Evolutionary conservation across 495 filamentous ascomycete species (phyloP), one percentile per base, ranked within the genome.

Genomic region (Podospora tetraspora): DNA sequence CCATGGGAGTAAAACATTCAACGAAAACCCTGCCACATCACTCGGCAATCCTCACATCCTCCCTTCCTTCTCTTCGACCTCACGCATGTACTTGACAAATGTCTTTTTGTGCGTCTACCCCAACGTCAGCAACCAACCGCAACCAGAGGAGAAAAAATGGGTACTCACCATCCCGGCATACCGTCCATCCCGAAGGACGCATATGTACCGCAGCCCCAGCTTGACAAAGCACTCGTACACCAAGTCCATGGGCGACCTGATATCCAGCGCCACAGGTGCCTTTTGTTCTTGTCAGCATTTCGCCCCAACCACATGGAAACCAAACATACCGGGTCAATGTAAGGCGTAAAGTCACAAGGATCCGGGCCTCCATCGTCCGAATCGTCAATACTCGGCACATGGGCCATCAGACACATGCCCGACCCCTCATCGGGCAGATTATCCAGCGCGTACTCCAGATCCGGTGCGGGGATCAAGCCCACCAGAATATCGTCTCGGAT

Each of bases 211-310:
- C 68, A 99, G 76, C 1, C 95, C 95, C 21, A 99, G 81, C 78
- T 99, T 99, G 58, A 92, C 92, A 79, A 98, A 99, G 72, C 92
- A 96, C 75, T 99, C 94, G 71, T 97, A 97, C 56, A 97, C 95
- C 63, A 98, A 76, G 76, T 99, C 94, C 84, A 99, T 95, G 2
- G 95, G 93, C 1, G 90, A 94, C 73, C 90, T 86, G 30, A 96
- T 89, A 75, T 98, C 95, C 25, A 99, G 81, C 8, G 94, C 87
- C 19, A 99, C 83, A 1, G 95, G 95, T 24, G 94, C 90, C 85
- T 87, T 11, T 57, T 13, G 1, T 13, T 34, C 22, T 19, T 6
- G 19, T 43, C 32, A 19, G 25, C 21, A 10, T 43, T 34, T 16
- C 32, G 21, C 22, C 4, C 2, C 27, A 30, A 16, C 59, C 61